These are phyloP conservation scores for Ophiostoma novo-ulmi DNA, from an alignment of 2,329 filamentous ascomycete species.

Conservation along the genomic window DNA sequence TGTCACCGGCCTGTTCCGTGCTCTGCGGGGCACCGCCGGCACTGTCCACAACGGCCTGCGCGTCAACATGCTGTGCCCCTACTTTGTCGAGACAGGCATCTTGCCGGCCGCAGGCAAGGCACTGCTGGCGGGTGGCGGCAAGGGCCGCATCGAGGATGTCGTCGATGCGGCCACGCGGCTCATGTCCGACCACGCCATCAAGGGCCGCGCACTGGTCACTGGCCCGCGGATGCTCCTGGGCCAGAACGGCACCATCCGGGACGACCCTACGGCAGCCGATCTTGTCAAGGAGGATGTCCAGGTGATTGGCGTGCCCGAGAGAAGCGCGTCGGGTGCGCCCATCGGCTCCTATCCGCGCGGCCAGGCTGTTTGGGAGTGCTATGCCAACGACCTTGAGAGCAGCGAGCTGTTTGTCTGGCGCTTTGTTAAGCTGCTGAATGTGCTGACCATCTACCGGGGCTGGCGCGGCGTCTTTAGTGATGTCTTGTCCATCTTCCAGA, in stretches of 20 bases:
- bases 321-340: not conserved
- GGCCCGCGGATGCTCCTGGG: constrained; percentile 50
- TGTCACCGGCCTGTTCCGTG: constrained; percentile 58
- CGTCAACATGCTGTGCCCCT: constrained; percentile 61
- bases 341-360: constrained; percentile 25
- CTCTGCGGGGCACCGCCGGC: constrained; percentile 47
- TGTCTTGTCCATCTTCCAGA: constrained; percentile 27
- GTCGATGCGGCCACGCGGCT: constrained; percentile 59
- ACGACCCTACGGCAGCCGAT: constrained; percentile 11
- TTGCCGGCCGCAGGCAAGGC: constrained; percentile 43
- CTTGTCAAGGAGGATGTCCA: constrained; percentile 20
- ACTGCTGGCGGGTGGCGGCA: constrained; percentile 51
- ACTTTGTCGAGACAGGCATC: constrained; percentile 58
- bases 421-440: constrained; percentile 51
- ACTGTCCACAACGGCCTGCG: constrained; percentile 45
- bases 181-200: constrained; percentile 52
- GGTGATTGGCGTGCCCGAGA: constrained; percentile 24
- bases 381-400: constrained; percentile 53
- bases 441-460: constrained; percentile 44
- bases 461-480: constrained; percentile 49
- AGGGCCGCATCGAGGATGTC: constrained; percentile 53
- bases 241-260: constrained; percentile 29
- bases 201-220: constrained; percentile 53
- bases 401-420: constrained; percentile 52
- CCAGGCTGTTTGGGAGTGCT: constrained; percentile 55